These are phyloP conservation scores for Rhizomucor pusillus DNA, from an alignment of 371 early-diverging fungal genomes.

Conservation along the genomic window DNA sequence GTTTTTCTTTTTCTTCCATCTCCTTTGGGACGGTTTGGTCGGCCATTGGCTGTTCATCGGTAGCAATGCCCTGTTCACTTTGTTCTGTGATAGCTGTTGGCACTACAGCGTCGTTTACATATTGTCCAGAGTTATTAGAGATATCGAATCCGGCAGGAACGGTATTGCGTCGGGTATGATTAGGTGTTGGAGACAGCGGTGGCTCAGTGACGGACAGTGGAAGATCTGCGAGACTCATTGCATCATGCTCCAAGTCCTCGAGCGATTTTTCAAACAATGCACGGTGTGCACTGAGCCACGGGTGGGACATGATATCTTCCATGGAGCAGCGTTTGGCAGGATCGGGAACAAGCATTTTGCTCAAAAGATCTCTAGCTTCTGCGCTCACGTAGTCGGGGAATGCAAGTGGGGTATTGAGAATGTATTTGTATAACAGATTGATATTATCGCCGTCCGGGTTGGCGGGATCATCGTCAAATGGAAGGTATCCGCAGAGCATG, in stretches of 20 bases:
- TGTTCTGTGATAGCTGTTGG: not conserved
- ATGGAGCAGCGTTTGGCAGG: slow-evolving; percentile 86
- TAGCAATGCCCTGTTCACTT: too few relatives aligned
- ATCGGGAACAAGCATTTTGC: slow-evolving; percentile 91
- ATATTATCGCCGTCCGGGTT: slow-evolving; percentile 97
- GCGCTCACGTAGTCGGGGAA: slow-evolving; percentile 88
- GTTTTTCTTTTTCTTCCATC: not conserved
- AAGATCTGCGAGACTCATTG: slow-evolving; percentile 16
- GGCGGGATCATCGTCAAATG: slow-evolving; percentile 98
- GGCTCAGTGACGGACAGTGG: slow-evolving; percentile 4
- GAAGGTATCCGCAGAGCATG: slow-evolving; percentile 97
- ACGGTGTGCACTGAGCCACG: slow-evolving; percentile 54
- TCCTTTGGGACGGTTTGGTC: not conserved
- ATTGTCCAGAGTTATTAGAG: not conserved
- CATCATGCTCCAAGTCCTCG: slow-evolving; percentile 20
- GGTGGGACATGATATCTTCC: slow-evolving; percentile 82
- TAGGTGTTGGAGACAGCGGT: not conserved
- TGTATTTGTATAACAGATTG: slow-evolving; percentile 94
- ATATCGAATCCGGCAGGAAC: not conserved
- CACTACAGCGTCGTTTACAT: not conserved
- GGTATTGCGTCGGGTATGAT: not conserved
- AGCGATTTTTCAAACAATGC: slow-evolving; percentile 30
- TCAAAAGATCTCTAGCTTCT: slow-evolving; percentile 80
- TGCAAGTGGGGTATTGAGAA: slow-evolving; percentile 84
- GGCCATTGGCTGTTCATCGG: not conserved